These are phyloP conservation scores for Kodamaea hsintzibuensis DNA, from an alignment of 805 yeast species.

Conservation along the genomic window DNA sequence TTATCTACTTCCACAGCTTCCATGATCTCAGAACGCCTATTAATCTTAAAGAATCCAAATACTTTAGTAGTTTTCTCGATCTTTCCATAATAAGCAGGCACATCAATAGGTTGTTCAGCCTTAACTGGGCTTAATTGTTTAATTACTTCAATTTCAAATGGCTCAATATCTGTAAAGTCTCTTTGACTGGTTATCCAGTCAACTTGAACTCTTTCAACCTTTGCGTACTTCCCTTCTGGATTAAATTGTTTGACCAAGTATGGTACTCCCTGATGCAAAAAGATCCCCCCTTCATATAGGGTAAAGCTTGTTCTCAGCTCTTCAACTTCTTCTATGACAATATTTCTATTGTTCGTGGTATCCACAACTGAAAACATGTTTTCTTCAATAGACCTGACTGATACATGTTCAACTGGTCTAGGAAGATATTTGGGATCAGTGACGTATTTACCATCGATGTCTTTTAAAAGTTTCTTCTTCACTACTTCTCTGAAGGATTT, in stretches of 20 bases:
- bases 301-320: constrained; percentile 88
- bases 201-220: constrained; percentile 84
- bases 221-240: constrained; percentile 75
- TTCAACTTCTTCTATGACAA: constrained; percentile 86
- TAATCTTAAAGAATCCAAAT: constrained; percentile 91
- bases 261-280: constrained; percentile 90
- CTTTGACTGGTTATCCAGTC: constrained; percentile 93
- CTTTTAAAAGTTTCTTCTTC: constrained; percentile 36
- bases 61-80: constrained; percentile 74
- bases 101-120: constrained; percentile 28
- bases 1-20: constrained; percentile 92
- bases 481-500: constrained; percentile 34
- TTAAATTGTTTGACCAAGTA: constrained; percentile 85
- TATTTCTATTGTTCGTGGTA: constrained; percentile 71
- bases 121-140: constrained; percentile 52
- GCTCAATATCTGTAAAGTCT: constrained; percentile 93
- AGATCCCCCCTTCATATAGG: constrained; percentile 87
- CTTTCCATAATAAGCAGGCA: constrained; percentile 75
- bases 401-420: constrained; percentile 76
- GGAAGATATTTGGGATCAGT: constrained; percentile 60
- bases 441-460: constrained; percentile 30
- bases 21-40: constrained; percentile 71
- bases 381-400: constrained; percentile 82
- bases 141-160: constrained; percentile 65
- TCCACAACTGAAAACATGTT: constrained; percentile 87